Base-by-base conservation (phyloP, 148 eudicot genomes). In the Cornus kousa region DNA sequence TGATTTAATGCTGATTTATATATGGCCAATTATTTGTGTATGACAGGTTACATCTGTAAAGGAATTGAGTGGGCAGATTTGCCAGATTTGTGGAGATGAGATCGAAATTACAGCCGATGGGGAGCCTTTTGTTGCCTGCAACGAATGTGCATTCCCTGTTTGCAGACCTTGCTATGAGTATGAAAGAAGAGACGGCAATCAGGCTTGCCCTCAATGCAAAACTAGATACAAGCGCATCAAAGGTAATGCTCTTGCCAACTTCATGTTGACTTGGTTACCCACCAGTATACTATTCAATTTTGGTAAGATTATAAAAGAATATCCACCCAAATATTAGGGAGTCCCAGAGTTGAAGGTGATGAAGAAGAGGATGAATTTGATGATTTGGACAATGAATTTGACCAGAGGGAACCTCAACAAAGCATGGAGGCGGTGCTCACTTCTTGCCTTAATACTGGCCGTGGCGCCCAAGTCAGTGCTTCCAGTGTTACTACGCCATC, bases 111-210 rank as follows among this genome's bases (percentile, higher is more conserved):
- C 81, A 13, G 90, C 77, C n/a, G 87, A 86, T 62, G 90, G 89
- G 5, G 98, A 94, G 85, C 87, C 93, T 67, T 92, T 94, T 86
- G 90, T 90, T 78, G 96, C 98, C 74, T 94, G 98, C 91, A 91
- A 94, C 83, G 96, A 91, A 78, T 94, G 98, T 83, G 98, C 98
- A 40, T 94, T 94, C 77, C 98, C 98, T 35, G 87, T 94, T 46
- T 94, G 98, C 82, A 94, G 89, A 77, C 79, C 92, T 78, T 94
- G 98, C 82, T 94, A 94, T 72, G 98, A 94, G 67, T 94, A 94
- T 70, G 98, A 94, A 75, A 84, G 98, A 79, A 84, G 89, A 72
- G 98, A 94, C 74, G 98, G 98, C 12, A 90, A 87, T 87, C 92
- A 94, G 85, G 88, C 91, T 67, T 94, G 98, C 73, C 94, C 97